Evolutionary conservation across 2,329 filamentous ascomycete genomes (phyloP).

Genomic region (Cladosporium cucumerinum): DNA sequence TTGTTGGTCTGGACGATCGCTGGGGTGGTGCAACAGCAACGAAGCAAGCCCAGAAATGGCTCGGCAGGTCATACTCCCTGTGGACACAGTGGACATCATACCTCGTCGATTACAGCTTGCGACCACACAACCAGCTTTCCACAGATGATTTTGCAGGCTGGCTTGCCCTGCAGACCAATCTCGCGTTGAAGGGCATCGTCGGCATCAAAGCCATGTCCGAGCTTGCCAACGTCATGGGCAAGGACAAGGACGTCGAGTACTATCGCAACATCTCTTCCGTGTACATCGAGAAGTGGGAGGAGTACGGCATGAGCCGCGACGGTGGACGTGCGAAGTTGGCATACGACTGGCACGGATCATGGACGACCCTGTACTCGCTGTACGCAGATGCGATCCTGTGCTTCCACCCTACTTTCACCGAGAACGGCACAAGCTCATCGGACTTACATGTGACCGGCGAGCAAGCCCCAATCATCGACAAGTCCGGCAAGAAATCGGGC

Average conservation of each 20-base stretch:
- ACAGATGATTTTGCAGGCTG: slow-evolving; percentile 83
- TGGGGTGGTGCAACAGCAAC: slow-evolving; percentile 56
- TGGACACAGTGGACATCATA: slow-evolving; percentile 78
- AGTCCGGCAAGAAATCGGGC: slow-evolving; percentile 5
- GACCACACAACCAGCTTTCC: slow-evolving; percentile 72
- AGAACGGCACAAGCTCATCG: slow-evolving; percentile 12
- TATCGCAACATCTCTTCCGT: slow-evolving; percentile 59
- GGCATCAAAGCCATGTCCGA: slow-evolving; percentile 76
- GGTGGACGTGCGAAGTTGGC: slow-evolving; percentile 71
- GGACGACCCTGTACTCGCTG: slow-evolving; percentile 82
- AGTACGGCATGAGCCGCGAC: slow-evolving; percentile 65
- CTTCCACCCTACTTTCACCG: slow-evolving; percentile 58
- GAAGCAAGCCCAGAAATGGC: slow-evolving; percentile 60
- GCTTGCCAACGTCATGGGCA: slow-evolving; percentile 61
- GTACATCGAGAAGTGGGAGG: slow-evolving; percentile 72
- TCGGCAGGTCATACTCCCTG: slow-evolving; percentile 65
- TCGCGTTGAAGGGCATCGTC: slow-evolving; percentile 80
- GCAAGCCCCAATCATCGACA: slow-evolving; percentile 12
- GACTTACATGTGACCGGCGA: background rate
- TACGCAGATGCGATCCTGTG: slow-evolving; percentile 78
- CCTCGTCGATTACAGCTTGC: slow-evolving; percentile 69
- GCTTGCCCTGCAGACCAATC: slow-evolving; percentile 73
- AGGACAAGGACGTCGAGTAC: slow-evolving; percentile 54
- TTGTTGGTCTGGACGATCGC: slow-evolving; percentile 58
- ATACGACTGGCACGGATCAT: slow-evolving; percentile 76